Conservation (phyloP, 805 yeast genomes). For the Saccharomycopsis oosterbeekiorum region DNA sequence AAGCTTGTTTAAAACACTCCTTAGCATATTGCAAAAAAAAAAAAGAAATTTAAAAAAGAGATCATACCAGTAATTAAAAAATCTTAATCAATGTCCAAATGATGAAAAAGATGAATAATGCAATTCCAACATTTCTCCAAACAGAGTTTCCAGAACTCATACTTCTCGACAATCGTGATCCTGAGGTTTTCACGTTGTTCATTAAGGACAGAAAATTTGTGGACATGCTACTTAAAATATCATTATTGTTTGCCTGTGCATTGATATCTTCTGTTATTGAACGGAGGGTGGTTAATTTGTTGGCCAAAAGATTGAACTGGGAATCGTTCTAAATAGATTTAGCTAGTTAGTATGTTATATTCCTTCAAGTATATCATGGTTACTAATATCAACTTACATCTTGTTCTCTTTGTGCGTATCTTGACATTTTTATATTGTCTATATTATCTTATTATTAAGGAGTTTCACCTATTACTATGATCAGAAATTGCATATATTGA, state of each 20-base stretch:
- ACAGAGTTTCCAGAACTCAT: slow-evolving; percentile 49
- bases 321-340: slow-evolving; percentile 40
- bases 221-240: slow-evolving; percentile 33
- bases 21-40: no score
- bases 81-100: slow-evolving; percentile 46
- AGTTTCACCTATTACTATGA: neutral
- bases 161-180: slow-evolving; percentile 44
- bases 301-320: slow-evolving; percentile 52
- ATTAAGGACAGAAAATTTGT: slow-evolving; percentile 42
- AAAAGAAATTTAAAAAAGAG: no score
- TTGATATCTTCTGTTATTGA: slow-evolving; percentile 61
- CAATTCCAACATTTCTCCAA: slow-evolving; percentile 49
- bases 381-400: slow-evolving; percentile 11
- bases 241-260: slow-evolving; percentile 46
- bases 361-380: neutral
- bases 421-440: slow-evolving; percentile 19
- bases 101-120: slow-evolving; percentile 44
- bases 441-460: neutral
- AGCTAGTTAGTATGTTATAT: neutral
- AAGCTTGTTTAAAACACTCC: no score
- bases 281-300: slow-evolving; percentile 54
- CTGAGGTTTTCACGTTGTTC: slow-evolving; percentile 41
- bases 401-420: slow-evolving; percentile 26
- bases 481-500: neutral
- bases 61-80: slow-evolving; percentile 23